Evolutionary conservation across 2,329 filamentous ascomycete species (phyloP).

Genomic region (Aspergillus terreus): DNA sequence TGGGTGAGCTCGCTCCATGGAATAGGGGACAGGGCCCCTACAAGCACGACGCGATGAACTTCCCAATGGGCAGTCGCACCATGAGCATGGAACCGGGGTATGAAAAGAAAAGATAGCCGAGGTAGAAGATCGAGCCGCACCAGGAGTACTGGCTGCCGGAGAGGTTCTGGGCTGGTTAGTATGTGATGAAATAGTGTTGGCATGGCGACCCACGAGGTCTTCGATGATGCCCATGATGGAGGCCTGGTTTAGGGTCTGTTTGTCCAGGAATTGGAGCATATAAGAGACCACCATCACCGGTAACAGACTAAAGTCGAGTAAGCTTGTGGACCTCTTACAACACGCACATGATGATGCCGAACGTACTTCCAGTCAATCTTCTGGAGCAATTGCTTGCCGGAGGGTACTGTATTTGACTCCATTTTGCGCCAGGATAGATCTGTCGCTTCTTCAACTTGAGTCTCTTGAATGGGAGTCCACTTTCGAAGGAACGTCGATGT

Average conservation of each 20-base stretch:
- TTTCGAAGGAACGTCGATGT: too few species aligned
- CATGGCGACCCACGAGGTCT: neutral
- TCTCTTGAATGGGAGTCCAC: too few species aligned
- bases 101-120: conserved; percentile 7
- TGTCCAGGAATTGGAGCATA: conserved; percentile 14
- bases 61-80: neutral
- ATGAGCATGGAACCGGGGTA: neutral
- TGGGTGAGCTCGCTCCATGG: neutral
- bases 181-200: neutral
- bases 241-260: conserved; percentile 5
- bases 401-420: neutral
- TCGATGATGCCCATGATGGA: conserved; percentile 3
- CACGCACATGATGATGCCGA: too few species aligned
- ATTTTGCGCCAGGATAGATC: neutral
- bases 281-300: conserved; percentile 11
- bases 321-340: too few species aligned
- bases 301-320: too few species aligned
- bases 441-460: too few species aligned
- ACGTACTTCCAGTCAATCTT: neutral
- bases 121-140: conserved; percentile 7
- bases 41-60: conserved; percentile 1
- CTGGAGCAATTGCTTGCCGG: neutral
- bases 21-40: neutral
- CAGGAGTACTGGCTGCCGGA: conserved; percentile 5
- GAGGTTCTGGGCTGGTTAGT: neutral